Percentiles rank a stretch among this genome's conserved stretches.
These are phyloP conservation scores for Pleochaeta shiraiana DNA, from an alignment of 2,329 filamentous ascomycete species.

Conservation along the genomic window DNA sequence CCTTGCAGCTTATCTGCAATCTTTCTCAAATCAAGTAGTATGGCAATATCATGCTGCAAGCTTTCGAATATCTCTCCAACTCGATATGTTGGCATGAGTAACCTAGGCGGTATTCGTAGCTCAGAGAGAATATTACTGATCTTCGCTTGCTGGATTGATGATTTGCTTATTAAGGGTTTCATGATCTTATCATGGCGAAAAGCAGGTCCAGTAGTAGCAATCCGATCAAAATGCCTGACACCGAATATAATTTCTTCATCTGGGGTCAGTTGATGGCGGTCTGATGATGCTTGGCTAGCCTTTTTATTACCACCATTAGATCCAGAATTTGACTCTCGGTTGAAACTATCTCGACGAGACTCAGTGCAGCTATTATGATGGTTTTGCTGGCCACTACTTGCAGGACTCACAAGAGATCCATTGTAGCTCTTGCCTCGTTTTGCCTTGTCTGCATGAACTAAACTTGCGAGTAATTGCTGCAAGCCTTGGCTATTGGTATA, in stretches of 20 bases:
- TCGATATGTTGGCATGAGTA: constrained; percentile 52
- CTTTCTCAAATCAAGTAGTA: constrained; percentile 52
- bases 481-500: constrained; percentile 71
- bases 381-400: constrained; percentile 17
- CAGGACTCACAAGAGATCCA: constrained; percentile 30
- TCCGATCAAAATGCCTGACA: constrained; percentile 64
- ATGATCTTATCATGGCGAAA: constrained; percentile 74
- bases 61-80: constrained; percentile 51
- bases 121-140: constrained; percentile 52
- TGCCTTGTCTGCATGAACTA: constrained; percentile 64
- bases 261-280: constrained; percentile 48
- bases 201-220: constrained; percentile 55
- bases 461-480: constrained; percentile 56
- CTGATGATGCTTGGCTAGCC: constrained; percentile 20
- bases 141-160: constrained; percentile 50
- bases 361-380: constrained; percentile 18
- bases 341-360: constrained; percentile 19
- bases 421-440: constrained; percentile 57
- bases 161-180: constrained; percentile 59
- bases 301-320: constrained; percentile 20
- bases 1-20: constrained; percentile 52
- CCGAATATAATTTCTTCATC: constrained; percentile 65
- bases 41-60: constrained; percentile 43
- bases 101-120: constrained; percentile 44
- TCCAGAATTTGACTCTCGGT: constrained; percentile 15